Evolutionary conservation across 2,329 filamentous ascomycete genomes (phyloP).

Genomic region (Fusarium illudens): DNA sequence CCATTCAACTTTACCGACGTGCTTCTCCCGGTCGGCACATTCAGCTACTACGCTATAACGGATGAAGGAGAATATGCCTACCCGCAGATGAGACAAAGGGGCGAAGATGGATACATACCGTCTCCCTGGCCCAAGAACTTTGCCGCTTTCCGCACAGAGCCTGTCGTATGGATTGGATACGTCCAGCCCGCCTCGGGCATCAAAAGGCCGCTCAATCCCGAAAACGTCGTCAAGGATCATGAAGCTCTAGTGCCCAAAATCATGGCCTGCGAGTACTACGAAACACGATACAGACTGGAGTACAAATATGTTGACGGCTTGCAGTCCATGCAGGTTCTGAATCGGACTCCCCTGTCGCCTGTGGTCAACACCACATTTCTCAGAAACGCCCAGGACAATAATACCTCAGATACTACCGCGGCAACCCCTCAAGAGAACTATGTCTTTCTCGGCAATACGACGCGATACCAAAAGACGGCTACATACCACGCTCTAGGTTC

Average conservation of each 20-base stretch:
- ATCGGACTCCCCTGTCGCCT: accelerated
- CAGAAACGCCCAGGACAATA: background rate
- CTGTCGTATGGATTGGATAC: slow-evolving; percentile 28
- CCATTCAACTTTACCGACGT: background rate
- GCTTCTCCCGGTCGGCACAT: background rate
- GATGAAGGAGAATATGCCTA: background rate
- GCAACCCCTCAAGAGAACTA: background rate
- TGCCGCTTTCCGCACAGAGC: slow-evolving; percentile 8
- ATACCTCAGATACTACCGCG: background rate
- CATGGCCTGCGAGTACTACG: slow-evolving; percentile 9
- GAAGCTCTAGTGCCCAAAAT: background rate
- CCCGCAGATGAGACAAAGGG: too few species aligned
- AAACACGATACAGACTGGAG: background rate
- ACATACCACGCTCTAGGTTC: slow-evolving; percentile 9
- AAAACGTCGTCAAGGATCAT: background rate
- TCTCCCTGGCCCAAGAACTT: background rate
- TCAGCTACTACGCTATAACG: background rate
- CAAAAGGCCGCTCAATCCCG: accelerated
- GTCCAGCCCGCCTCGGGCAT: background rate
- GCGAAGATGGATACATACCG: too few species aligned
- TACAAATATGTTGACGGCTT: background rate
- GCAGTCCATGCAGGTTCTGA: background rate
- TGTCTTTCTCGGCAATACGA: accelerated
- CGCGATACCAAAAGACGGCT: accelerated
- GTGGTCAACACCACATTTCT: background rate